Conservation (phyloP, 2,329 filamentous ascomycete genomes). For the Neopestalotiopsis rosae region DNA sequence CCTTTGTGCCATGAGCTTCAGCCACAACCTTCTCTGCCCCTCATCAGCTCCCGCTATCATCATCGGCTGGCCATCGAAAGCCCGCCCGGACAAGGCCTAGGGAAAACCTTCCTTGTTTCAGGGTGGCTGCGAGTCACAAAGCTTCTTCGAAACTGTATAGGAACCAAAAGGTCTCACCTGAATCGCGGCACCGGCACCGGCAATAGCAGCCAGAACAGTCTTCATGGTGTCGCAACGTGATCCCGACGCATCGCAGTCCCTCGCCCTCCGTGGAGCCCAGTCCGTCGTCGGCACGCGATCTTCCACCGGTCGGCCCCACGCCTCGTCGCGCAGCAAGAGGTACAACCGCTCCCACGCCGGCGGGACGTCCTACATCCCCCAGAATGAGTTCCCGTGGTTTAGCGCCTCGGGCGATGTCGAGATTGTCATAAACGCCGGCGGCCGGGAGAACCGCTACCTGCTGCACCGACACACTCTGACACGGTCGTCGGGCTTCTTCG, state of each 20-base stretch:
- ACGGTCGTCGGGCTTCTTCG: constrained; percentile 93
- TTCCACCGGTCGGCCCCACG: constrained; percentile 48
- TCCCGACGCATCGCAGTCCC: constrained; percentile 48
- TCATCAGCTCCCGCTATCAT: constrained; percentile 11
- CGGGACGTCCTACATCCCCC: constrained; percentile 69
- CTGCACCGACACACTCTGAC: constrained; percentile 86
- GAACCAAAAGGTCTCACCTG: constrained; percentile 2
- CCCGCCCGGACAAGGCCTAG: constrained; percentile 20
- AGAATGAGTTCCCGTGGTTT: constrained; percentile 94
- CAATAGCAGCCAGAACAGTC: constrained; percentile 22
- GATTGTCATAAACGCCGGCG: constrained; percentile 70
- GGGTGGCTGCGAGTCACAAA: constrained; percentile 1
- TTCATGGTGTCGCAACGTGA: constrained; percentile 71
- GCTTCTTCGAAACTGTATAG: neutral
- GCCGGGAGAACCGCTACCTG: constrained; percentile 82
- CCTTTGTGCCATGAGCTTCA: constrained; percentile 18
- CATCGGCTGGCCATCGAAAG: constrained; percentile 10
- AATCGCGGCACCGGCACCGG: neutral
- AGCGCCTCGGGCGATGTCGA: constrained; percentile 91
- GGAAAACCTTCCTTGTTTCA: constrained; percentile 15
- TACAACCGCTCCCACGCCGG: constrained; percentile 84
- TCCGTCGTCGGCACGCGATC: constrained; percentile 70
- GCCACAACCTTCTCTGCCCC: constrained; percentile 18
- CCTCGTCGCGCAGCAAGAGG: constrained; percentile 64
- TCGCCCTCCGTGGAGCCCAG: constrained; percentile 64